These are phyloP conservation scores for Penicillium thymicola DNA, from an alignment of 2,329 filamentous ascomycete genomes.

Conservation along the genomic window DNA sequence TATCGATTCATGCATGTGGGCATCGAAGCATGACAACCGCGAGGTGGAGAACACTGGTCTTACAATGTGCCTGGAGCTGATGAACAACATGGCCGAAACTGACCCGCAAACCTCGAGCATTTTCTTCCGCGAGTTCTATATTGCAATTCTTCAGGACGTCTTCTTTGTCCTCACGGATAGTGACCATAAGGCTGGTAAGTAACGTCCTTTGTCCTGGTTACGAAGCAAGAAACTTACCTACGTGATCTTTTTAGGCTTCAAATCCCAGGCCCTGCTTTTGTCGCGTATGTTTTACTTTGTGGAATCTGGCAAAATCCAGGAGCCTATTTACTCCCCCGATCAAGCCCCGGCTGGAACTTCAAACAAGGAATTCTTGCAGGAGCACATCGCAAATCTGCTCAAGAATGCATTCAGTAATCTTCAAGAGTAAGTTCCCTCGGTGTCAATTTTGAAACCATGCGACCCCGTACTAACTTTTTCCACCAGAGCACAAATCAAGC, in stretches of 20 bases:
- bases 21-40: constrained; percentile 99
- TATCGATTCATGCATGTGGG: constrained; percentile 99
- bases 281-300: constrained; percentile 96
- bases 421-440: constrained; percentile 63
- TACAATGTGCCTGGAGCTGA: constrained; percentile 96
- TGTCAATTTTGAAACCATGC: background rate
- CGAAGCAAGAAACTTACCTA: background rate
- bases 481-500: constrained; percentile 73
- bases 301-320: constrained; percentile 83
- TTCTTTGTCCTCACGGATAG: constrained; percentile 97
- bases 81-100: constrained; percentile 94
- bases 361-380: constrained; percentile 86
- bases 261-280: constrained; percentile 90
- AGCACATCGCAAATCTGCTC: constrained; percentile 80
- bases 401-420: constrained; percentile 92
- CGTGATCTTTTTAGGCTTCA: constrained; percentile 62
- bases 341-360: constrained; percentile 78
- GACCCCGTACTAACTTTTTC: constrained; percentile 10
- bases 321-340: constrained; percentile 81
- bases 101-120: constrained; percentile 81
- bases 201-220: background rate
- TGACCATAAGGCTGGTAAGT: constrained; percentile 84
- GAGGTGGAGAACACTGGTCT: constrained; percentile 95
- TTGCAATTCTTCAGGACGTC: constrained; percentile 92
- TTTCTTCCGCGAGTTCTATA: constrained; percentile 98